These are phyloP conservation scores for Asterochloris sp. DNA, from an alignment of 139 green algal genomes.

Conservation along the genomic window DNA sequence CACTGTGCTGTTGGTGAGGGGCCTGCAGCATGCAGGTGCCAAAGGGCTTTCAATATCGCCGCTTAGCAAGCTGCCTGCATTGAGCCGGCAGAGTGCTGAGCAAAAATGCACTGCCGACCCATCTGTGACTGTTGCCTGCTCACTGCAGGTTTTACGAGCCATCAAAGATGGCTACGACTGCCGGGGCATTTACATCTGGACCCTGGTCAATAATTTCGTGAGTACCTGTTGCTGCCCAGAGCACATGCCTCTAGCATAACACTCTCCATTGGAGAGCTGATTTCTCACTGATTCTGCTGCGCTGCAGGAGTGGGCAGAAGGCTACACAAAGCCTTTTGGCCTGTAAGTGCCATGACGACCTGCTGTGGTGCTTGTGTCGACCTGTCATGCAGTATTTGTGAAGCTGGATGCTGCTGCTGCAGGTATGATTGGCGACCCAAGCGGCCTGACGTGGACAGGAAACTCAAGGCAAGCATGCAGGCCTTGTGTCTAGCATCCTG, in stretches of 20 bases:
- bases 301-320: slow-evolving; percentile 3
- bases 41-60: too few relatives aligned
- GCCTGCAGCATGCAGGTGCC: too few relatives aligned
- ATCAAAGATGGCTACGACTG: slow-evolving; percentile 59
- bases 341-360: not conserved
- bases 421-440: too few relatives aligned
- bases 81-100: too few relatives aligned
- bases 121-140: too few relatives aligned
- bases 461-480: too few relatives aligned
- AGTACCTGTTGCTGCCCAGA: not conserved
- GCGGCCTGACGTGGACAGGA: too few relatives aligned
- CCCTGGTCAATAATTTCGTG: slow-evolving; percentile 51
- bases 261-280: not conserved
- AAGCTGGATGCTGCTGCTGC: too few relatives aligned
- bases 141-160: slow-evolving; percentile 38
- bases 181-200: slow-evolving; percentile 64
- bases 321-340: slow-evolving; percentile 11
- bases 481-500: not conserved
- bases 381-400: too few relatives aligned
- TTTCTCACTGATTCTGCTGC: not conserved
- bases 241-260: not conserved
- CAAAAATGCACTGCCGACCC: too few relatives aligned
- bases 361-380: not conserved
- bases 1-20: too few relatives aligned
- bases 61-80: too few relatives aligned